Evolutionary conservation across 257 asterid species (phyloP), one percentile per base, ranked within the genome.

Genomic region (Nemophila menziesii): DNA sequence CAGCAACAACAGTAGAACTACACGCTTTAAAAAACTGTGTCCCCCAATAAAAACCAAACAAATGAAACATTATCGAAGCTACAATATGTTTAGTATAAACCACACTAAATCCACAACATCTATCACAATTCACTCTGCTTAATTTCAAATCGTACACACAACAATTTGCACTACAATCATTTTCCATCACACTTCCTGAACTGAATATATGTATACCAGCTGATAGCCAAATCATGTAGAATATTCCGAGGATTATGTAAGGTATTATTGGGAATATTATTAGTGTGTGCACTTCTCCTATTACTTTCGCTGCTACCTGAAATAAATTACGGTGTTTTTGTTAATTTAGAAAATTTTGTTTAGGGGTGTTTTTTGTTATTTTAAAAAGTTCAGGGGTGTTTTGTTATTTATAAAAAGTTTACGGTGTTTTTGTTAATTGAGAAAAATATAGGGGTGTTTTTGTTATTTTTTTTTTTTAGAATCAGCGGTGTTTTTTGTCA

Each of bases 291-390:
- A 90, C 86, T 70, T 90, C 99, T 61, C 99, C 96, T 10, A 90
- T 90, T 64, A 90, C 99, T 68, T 90, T 90, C 19, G 99, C 99
- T 49, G 99, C 99, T 58, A 86, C 99, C 99, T 90, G 62, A 10
- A 63, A 49, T 61, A n/a, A n/a, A n/a, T n/a, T n/a, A n/a, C n/a
- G n/a, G n/a, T n/a, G n/a, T n/a, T n/a, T n/a, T n/a, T n/a, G n/a
- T n/a, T n/a, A n/a, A n/a, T n/a, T n/a, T n/a, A n/a, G n/a, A n/a
- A n/a, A n/a, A n/a, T n/a, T n/a, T n/a, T n/a, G n/a, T n/a, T n/a
- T n/a, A n/a, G n/a, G n/a, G n/a, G n/a, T n/a, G n/a, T n/a, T n/a
- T n/a, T n/a, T n/a, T n/a, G n/a, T n/a, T n/a, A n/a, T n/a, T n/a
- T n/a, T n/a, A n/a, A n/a, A n/a, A n/a, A n/a, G n/a, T n/a, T n/a